Evolutionary conservation across 2,329 filamentous ascomycete genomes (phyloP).

Genomic region (Myriosclerotinia scirpicola): DNA sequence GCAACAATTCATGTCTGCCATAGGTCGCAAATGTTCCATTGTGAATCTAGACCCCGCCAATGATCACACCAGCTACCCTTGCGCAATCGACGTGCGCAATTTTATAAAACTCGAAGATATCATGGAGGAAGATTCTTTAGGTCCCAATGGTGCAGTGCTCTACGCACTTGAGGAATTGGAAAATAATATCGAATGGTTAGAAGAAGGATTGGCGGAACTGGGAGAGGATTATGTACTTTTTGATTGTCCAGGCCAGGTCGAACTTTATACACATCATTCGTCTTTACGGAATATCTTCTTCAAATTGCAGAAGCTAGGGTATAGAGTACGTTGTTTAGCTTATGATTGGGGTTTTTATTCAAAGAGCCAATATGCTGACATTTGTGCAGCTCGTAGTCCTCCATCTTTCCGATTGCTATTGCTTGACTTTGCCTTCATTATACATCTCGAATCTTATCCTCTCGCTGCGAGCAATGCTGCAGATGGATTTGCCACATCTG

Average conservation of each 20-base stretch:
- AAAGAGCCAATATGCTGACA: constrained; percentile 33
- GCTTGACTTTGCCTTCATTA: constrained; percentile 86
- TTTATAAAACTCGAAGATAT: constrained; percentile 90
- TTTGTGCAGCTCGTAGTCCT: constrained; percentile 76
- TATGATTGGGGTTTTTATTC: constrained; percentile 16
- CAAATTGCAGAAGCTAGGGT: constrained; percentile 84
- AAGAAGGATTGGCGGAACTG: constrained; percentile 74
- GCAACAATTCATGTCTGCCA: constrained; percentile 96
- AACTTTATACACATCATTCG: constrained; percentile 93
- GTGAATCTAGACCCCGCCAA: constrained; percentile 98
- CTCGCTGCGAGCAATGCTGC: constrained; percentile 92
- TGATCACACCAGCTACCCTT: constrained; percentile 84
- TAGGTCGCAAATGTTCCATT: constrained; percentile 90
- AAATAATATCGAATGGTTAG: constrained; percentile 89
- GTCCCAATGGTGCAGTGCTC: constrained; percentile 87
- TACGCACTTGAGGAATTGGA: constrained; percentile 96
- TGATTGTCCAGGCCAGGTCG: constrained; percentile 95
- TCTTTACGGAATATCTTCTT: constrained; percentile 91
- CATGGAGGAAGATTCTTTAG: constrained; percentile 86
- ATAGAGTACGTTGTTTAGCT: constrained; percentile 64
- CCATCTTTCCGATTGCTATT: constrained; percentile 92
- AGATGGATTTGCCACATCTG: constrained; percentile 94
- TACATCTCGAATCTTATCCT: constrained; percentile 94
- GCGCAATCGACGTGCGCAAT: constrained; percentile 85
- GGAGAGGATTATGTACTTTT: constrained; percentile 92